Conservation (phyloP, 73 alveolate genomes). For the Stentor roeselii region DNA sequence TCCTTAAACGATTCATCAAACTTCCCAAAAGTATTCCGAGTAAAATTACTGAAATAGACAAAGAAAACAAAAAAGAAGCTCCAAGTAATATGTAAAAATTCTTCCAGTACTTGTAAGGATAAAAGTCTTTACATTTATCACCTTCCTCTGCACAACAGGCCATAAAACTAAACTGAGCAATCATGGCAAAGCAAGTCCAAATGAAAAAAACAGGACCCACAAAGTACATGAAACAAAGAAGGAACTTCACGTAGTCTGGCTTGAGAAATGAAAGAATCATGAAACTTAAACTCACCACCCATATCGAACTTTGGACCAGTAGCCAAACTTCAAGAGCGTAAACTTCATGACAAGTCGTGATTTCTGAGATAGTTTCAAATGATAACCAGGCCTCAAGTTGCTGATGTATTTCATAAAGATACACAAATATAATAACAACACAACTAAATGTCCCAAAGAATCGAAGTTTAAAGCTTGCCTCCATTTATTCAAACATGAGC, state of each 20-base stretch:
- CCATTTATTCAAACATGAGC: constrained; percentile 1
- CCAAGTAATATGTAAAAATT: background rate
- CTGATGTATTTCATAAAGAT: background rate
- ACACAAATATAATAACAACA: too few species aligned
- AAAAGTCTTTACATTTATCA: background rate
- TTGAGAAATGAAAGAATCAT: too few species aligned
- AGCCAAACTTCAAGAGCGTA: background rate
- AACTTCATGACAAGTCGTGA: background rate
- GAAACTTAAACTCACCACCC: background rate
- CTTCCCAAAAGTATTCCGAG: background rate
- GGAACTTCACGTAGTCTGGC: background rate
- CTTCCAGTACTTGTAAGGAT: background rate
- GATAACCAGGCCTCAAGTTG: background rate
- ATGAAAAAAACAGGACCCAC: background rate
- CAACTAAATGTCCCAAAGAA: background rate
- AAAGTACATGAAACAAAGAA: background rate
- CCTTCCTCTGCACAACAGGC: background rate
- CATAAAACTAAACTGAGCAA: background rate
- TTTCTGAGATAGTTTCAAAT: background rate
- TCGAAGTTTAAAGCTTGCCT: background rate
- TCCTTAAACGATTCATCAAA: background rate
- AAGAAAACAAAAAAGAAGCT: background rate
- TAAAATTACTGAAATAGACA: background rate
- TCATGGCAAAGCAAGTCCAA: background rate
- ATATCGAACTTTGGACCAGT: background rate